A percentile compares a stretch with the other conserved stretches of the same genome.
Conservation (phyloP, 805 yeast genomes). For the Candida methanosorbosa region DNA sequence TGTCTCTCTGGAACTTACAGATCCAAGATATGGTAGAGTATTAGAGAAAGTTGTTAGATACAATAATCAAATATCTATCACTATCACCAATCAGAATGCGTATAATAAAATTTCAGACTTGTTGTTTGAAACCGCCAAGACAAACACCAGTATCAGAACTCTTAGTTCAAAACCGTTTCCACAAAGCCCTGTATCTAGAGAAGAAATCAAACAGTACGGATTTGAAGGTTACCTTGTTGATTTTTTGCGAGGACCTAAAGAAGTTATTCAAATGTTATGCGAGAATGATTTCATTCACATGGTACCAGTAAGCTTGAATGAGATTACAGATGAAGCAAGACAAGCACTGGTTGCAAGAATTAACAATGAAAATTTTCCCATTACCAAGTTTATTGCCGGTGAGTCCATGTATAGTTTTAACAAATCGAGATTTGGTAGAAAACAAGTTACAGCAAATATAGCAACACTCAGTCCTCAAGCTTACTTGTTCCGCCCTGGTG, state of each 20-base stretch:
- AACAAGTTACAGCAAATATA: conserved; percentile 39
- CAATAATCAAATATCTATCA: conserved; percentile 51
- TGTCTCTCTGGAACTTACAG: conserved; percentile 48
- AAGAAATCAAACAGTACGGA: conserved; percentile 38
- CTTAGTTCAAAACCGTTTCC: conserved; percentile 9
- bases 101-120: conserved; percentile 35
- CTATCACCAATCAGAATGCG: conserved; percentile 45
- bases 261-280: conserved; percentile 66
- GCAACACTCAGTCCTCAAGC: conserved; percentile 5
- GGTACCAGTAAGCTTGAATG: conserved; percentile 56
- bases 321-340: conserved; percentile 32
- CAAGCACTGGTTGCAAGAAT: conserved; percentile 24
- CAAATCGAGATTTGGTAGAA: conserved; percentile 57
- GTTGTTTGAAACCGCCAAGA: conserved; percentile 28
- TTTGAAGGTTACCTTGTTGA: conserved; percentile 79
- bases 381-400: conserved; percentile 55
- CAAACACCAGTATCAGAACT: conserved; percentile 52
- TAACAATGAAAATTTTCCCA: conserved; percentile 31
- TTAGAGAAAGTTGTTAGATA: conserved; percentile 49
- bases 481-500: conserved; percentile 2
- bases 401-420: conserved; percentile 40
- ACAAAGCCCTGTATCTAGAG: conserved; percentile 7
- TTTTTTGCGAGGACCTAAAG: conserved; percentile 60
- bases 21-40: conserved; percentile 40
- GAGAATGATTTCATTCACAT: conserved; percentile 38